Base-by-base conservation (phyloP, 2,329 filamentous ascomycete species). In the Colletotrichum cereale region DNA sequence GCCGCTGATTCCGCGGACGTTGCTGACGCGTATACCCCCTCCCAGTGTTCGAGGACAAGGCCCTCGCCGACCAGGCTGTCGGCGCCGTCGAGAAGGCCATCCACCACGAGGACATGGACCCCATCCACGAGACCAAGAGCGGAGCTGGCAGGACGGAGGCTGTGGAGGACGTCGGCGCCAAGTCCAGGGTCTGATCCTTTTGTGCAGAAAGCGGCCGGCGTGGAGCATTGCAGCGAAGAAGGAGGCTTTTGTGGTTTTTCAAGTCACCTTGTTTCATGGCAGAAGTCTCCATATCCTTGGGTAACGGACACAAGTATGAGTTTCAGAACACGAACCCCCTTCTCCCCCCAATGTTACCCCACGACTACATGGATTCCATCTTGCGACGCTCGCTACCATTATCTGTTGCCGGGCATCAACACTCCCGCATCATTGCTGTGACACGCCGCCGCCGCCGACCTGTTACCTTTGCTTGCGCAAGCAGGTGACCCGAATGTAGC, bases 31-130 rank as follows among this genome's bases (percentile, higher is more conserved):
- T 26, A 11, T 48, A 0, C 38, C 71, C 34, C 67, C 5, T 5
- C 6, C 10, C 66, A 78, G 77, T 80, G 56, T 80, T 80, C 64
- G 78, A 80, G 74, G 77, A 78, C 74, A 77, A 77, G 74, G 66
- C 75, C 5, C 72, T 79, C 14, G 74, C 77, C 18, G 76, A 79
- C 21, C 72, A 76, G 60, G 77, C 76, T 47, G 75, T 75, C 36
- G 66, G 73, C 1, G 78, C 77, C 3, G 78, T 78, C 58, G 74
- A 79, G 67, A 80, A 80, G 74, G 76, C 74, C 38, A 73, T 80
- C 5, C 73, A 75, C 55, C 61, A 75, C 63, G 73, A 74, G 56
- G 72, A 75, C 29, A 66, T 58, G 56, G 62, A 73, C 7, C 62
- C 71, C n/a, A n/a, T 67, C 29, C 26, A 53, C 5, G 56, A 40